Evolutionary conservation across 1,284 basidiomycete species (phyloP), one percentile per base, ranked within the genome.

Genomic region (Clitocybe nebularis): DNA sequence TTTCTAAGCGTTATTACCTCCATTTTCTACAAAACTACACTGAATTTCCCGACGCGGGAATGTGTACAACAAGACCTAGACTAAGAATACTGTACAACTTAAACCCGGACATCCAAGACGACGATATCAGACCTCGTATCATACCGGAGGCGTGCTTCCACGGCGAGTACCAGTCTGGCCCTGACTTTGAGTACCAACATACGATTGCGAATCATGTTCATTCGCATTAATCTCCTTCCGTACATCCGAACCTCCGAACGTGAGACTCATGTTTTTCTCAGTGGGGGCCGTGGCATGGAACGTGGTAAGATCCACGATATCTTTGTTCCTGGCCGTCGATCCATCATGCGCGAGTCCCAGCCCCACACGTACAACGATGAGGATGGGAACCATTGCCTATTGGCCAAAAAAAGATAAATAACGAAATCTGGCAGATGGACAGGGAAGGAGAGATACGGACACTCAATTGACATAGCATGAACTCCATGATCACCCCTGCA

Each of bases 401-500:
- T 16, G 14, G 3, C 5, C 13, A 23, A 13, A 24, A 33, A 23
- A 28, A 29, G 14, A 17, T 10, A 26, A 32, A 24, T 16, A 26
- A n/a, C n/a, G n/a, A n/a, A n/a, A n/a, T n/a, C n/a, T n/a, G n/a
- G n/a, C n/a, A n/a, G n/a, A n/a, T 29, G 8, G 14, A 24, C 5
- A 33, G 14, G 1, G 26, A 26, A 8, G 36, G n/a, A 30, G 13
- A 28, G 28, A 3, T n/a, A 29, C 37, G 13, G 39, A 58, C 56
- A 28, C 55, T 53, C 21, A 58, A 37, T 34, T 58, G 56, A 25
- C 43, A 43, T 5, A 55, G 41, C 33, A 53, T 54, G 19, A 56
- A 44, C 34, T 56, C 57, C 36, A 57, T 41, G n/a, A 58, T 56
- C 5, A 55, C 55, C 8, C 55, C 54, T 2, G 54, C 54, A 29